Evolutionary conservation across 139 green algal genomes (phyloP).

Genomic region (Prasinococcaceae sp.): DNA sequence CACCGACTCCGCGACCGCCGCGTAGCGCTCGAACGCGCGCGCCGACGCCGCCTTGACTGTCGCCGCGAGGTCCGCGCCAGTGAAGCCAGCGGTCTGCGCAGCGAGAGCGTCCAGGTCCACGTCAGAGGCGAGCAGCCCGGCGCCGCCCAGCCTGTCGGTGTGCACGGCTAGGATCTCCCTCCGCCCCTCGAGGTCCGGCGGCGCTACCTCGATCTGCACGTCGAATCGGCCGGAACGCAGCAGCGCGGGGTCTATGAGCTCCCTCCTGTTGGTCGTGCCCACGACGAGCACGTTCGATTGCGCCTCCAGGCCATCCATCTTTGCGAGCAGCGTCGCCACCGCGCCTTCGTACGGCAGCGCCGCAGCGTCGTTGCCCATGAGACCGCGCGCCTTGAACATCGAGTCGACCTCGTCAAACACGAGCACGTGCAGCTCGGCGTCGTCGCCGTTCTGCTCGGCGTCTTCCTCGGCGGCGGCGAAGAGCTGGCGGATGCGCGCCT

Average conservation of each 20-base stretch:
- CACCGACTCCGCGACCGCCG: too few species aligned
- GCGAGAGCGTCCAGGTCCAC: slow-evolving; percentile 13
- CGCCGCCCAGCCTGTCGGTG: slow-evolving; percentile 5
- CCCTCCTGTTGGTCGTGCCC: slow-evolving; percentile 25
- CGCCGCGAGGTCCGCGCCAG: slow-evolving; percentile 19
- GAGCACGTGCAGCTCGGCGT: slow-evolving; percentile 7
- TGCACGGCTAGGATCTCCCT: slow-evolving; percentile 21
- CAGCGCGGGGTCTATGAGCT: slow-evolving; percentile 28
- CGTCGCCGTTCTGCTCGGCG: too few species aligned
- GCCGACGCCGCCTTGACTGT: slow-evolving; percentile 12
- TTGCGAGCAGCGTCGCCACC: slow-evolving; percentile 25
- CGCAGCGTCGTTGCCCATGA: slow-evolving; percentile 2
- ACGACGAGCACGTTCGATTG: slow-evolving; percentile 24
- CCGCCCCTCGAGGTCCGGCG: slow-evolving; percentile 15
- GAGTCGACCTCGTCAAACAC: slow-evolving; percentile 24
- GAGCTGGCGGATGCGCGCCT: slow-evolving; percentile 21
- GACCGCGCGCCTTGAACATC: slow-evolving; percentile 13
- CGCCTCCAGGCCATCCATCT: slow-evolving; percentile 24
- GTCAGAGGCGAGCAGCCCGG: slow-evolving; percentile 9
- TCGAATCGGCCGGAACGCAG: slow-evolving; percentile 18
- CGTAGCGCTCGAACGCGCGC: background rate
- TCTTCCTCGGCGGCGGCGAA: slow-evolving; percentile 25
- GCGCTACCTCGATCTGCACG: slow-evolving; percentile 15
- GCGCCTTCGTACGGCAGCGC: slow-evolving; percentile 23
- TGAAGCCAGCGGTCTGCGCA: slow-evolving; percentile 7